These are phyloP conservation scores for Flaveria robusta DNA, from an alignment of 129 eudicot species.

Conservation along the genomic window DNA sequence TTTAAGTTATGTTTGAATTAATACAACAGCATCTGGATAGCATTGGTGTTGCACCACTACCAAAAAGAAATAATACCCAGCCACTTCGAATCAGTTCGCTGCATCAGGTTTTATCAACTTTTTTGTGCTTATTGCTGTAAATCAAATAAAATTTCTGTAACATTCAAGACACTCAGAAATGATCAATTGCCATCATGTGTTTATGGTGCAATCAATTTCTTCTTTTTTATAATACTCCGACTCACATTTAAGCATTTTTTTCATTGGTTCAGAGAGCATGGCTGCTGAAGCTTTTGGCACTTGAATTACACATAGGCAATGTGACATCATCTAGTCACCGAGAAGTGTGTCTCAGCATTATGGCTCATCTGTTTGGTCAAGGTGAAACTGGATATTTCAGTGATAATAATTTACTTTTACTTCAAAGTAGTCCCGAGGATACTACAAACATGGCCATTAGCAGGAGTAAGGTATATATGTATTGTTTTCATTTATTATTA, in stretches of 20 bases:
- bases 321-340: constrained; percentile 58
- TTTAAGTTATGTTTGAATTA: constrained; percentile 5
- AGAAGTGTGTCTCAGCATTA: constrained; percentile 71
- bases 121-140: constrained; percentile 16
- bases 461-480: constrained; percentile 65
- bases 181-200: background rate
- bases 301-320: constrained; percentile 81
- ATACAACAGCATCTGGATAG: constrained; percentile 75
- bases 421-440: constrained; percentile 47
- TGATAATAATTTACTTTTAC: constrained; percentile 39
- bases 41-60: constrained; percentile 83
- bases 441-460: constrained; percentile 43
- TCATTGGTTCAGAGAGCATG: constrained; percentile 77
- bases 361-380: constrained; percentile 62
- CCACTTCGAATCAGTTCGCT: constrained; percentile 95
- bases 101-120: constrained; percentile 67
- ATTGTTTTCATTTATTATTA: background rate
- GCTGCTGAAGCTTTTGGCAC: constrained; percentile 90
- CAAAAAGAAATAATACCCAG: constrained; percentile 74
- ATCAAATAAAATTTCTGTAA: background rate
- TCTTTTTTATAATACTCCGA: background rate
- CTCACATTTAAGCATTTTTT: constrained; percentile 7
- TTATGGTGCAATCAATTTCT: constrained; percentile 3
- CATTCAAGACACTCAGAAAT: background rate
- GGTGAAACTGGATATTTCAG: constrained; percentile 34